phyloP scores from a whole-genome alignment of 768 basidiomycete genomes.

The Suillus fuscotomentosus region DNA sequence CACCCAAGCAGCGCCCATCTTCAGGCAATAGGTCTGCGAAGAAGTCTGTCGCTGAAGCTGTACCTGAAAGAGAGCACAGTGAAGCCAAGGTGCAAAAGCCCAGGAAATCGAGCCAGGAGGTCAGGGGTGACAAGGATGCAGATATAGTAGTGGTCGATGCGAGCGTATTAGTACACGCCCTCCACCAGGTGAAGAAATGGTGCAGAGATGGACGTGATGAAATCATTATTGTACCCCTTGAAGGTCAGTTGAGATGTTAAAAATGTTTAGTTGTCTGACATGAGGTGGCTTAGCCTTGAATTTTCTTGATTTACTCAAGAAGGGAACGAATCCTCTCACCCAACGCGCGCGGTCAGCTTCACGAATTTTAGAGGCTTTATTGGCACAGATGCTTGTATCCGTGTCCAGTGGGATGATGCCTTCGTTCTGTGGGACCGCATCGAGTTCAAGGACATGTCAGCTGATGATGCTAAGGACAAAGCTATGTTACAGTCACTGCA shows the following conservation, averaged over 20 bases:
- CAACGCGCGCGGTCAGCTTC: conserved; percentile 76
- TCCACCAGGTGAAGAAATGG: conserved; percentile 81
- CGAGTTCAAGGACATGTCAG: conserved; percentile 40
- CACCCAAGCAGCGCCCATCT: conserved; percentile 21
- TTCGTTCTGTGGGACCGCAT: conserved; percentile 83
- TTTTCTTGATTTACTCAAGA: conserved; percentile 90
- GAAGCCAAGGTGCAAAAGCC: conserved; percentile 17
- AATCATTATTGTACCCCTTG: conserved; percentile 80
- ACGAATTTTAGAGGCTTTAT: conserved; percentile 84
- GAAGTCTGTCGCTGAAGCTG: conserved; percentile 20
- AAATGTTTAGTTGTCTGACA: conserved; percentile 9
- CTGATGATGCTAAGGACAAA: conserved; percentile 25
- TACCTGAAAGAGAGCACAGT: conserved; percentile 17
- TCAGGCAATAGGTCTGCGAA: conserved; percentile 19
- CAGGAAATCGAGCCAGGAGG: conserved; percentile 25
- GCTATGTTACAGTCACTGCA: conserved; percentile 21
- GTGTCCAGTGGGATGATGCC: conserved; percentile 79
- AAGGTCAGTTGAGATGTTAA: conserved; percentile 54
- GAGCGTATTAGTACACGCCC: conserved; percentile 75
- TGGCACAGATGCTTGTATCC: conserved; percentile 67
- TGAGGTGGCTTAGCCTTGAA: conserved; percentile 62
- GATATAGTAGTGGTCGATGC: conserved; percentile 80
- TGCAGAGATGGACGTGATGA: conserved; percentile 75
- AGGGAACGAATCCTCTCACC: conserved; percentile 76
- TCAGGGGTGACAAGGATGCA: conserved; percentile 52